Evolutionary conservation across 768 basidiomycete species (phyloP), one percentile per base, ranked within the genome.

Genomic region (Trametes cingulata): DNA sequence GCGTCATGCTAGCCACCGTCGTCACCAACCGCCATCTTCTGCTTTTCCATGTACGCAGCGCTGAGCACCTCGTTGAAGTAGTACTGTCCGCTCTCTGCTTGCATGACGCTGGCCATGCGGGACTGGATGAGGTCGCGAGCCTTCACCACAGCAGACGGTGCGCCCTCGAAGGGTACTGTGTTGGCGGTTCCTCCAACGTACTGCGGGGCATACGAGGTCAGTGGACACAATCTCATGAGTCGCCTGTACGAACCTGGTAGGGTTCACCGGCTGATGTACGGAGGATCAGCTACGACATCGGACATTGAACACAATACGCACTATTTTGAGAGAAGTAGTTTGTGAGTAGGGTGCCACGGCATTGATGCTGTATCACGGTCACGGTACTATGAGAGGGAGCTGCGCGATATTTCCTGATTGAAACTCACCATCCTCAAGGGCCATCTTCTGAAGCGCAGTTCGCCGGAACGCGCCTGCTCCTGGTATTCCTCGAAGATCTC

Each of bases 311-410:
- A 35, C 17, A 12, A 37, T 36, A 39, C 51, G 46, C 19, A 73
- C 91, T 84, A 58, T 93, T 93, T 64, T 93, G 91, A 14, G 91
- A 92, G 66, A 93, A 93, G 67, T 93, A 93, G 67, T 90, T 88
- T 5, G 91, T 87, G 49, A 93, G 74, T 3, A 92, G 72, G 3
- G 78, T 70, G 7, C 91, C 91, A 41, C 89, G 83, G 65, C 89
- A 84, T 80, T 85, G 89, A 66, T 90, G 86, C 90, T 91, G 53
- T n/a, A 54, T 20, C 14, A 10, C 10, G 29, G 29, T 33, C 29
- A 33, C 6, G 29, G n/a, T n/a, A n/a, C 29, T 7, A 20, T 7
- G 25, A 25, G 17, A 3, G n/a, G 20, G 1, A 19, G 40, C 27
- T 6, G 9, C 15, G 17, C 2, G n/a, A 24, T 12, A 36, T 8